phyloP scores from a whole-genome alignment of 1,284 basidiomycete genomes.

The Malassezia slooffiae region DNA sequence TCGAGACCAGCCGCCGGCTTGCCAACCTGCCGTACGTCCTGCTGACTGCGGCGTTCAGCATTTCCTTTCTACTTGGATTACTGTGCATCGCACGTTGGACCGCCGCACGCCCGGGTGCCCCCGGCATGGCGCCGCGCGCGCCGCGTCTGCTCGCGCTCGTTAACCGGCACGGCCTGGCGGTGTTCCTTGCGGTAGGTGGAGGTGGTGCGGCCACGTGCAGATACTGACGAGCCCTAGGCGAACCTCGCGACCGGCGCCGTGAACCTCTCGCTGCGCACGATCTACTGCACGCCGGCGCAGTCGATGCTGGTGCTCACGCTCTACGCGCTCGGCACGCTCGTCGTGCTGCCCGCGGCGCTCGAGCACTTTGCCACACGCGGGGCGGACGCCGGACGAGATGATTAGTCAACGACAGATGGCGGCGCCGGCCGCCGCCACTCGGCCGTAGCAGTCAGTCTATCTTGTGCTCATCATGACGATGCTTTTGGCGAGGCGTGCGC shows the following conservation, averaged over 20 bases:
- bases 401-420: no score
- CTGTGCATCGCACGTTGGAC: slow-evolving; percentile 52
- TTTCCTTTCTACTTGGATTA: slow-evolving; percentile 69
- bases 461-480: no score
- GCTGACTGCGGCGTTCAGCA: slow-evolving; percentile 83
- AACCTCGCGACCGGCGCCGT: slow-evolving; percentile 77
- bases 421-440: no score
- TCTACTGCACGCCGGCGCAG: slow-evolving; percentile 58
- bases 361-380: background rate
- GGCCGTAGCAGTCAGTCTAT: no score
- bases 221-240: slow-evolving; percentile 51
- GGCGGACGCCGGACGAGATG: background rate
- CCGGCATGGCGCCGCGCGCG: slow-evolving; percentile 2
- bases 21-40: slow-evolving; percentile 72
- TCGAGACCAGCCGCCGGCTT: slow-evolving; percentile 29
- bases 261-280: slow-evolving; percentile 69
- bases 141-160: slow-evolving; percentile 65
- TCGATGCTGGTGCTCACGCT: slow-evolving; percentile 59
- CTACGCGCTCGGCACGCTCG: slow-evolving; percentile 50
- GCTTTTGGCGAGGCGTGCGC: no score
- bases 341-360: background rate
- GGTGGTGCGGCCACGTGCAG: no score
- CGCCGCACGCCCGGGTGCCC: background rate
- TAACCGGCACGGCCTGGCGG: slow-evolving; percentile 65
- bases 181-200: slow-evolving; percentile 75